Base-by-base conservation (phyloP, 75 land plant genomes). In the Pinus taeda region DNA sequence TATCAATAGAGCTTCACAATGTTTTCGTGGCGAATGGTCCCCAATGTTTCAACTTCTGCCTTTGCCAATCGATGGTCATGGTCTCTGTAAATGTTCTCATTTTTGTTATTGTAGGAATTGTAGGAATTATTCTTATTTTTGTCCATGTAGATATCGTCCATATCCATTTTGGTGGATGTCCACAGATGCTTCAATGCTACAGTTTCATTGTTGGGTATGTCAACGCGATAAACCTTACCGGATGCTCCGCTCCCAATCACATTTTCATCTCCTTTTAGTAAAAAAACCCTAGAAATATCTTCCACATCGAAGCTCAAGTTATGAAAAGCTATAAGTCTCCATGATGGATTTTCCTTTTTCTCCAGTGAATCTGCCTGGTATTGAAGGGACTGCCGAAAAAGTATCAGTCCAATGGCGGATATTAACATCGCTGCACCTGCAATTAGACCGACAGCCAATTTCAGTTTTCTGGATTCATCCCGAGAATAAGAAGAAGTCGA, bases 1-100 rank as follows among this genome's bases (percentile, higher is more conserved):
- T 83, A 93, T 22, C 93, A 90, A 73, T 89, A 86, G 11, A 96
- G 92, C 88, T 86, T 91, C 30, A 96, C 78, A 20, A 96, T 89
- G 45, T 96, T 94, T 8, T 82, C 75, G 60, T 96, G 99, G 80
- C 92, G 84, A 15, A 96, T 89, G 57, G 77, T 89, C 4, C 90
- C 93, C 57, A 96, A 63, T 6, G 87, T 82, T 33, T 89, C 89
- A 75, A 96, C 88, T 64, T 95, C 94, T 42, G 89, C 63, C 73
- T 88, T 86, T 71, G 77, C 69, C 22, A 39, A 36, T 21, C 18
- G 49, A 36, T 61, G n/a, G 0, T 60, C 56, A 29, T 64, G 8
- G 6, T 57, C 56, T 1, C 69, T 59, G 60, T 20, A 15, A 8
- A 20, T 13, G 17, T 59, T 42, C 15, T n/a, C 17, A 22, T 56